Evolutionary conservation across 345 rosid genomes (phyloP).

Genomic region (Bretschneidera sinensis): DNA sequence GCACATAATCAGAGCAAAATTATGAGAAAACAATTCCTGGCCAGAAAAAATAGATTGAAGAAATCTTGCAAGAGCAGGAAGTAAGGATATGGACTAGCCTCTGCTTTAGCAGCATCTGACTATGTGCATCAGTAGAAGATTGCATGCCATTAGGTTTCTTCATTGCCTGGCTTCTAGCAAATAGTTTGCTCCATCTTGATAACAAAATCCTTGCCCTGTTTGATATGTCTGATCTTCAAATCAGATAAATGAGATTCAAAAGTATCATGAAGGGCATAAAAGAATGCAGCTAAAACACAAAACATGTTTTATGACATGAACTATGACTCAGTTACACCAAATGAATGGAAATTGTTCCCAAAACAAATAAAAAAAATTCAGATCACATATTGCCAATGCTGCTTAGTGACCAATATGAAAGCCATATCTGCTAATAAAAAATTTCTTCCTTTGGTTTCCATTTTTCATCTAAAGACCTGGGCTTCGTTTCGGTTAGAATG

Average conservation of each 20-base stretch:
- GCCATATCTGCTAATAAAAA: neutral
- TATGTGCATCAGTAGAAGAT: conserved; percentile 50
- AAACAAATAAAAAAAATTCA: no score
- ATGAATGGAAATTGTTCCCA: no score
- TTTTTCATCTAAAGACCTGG: no score
- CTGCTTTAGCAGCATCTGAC: conserved; percentile 67
- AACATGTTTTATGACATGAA: neutral
- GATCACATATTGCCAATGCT: neutral
- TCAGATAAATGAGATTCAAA: conserved; percentile 78
- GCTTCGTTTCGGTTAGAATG: no score
- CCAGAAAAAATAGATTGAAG: no score
- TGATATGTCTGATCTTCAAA: conserved; percentile 99
- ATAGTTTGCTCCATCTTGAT: conserved; percentile 87
- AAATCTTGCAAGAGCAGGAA: conserved; percentile 6
- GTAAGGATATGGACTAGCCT: conserved; percentile 50
- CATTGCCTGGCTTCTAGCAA: conserved; percentile 64
- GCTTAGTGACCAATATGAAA: neutral
- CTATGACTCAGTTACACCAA: no score
- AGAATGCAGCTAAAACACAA: conserved; percentile 7
- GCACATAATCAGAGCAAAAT: conserved; percentile 29
- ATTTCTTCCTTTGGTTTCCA: no score
- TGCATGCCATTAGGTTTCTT: conserved; percentile 65
- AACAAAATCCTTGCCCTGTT: conserved; percentile 92
- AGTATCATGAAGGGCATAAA: conserved; percentile 17
- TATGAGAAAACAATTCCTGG: conserved; percentile 23